phyloP scores from a whole-genome alignment of 257 asterid genomes.

The Solanum tarijense region DNA sequence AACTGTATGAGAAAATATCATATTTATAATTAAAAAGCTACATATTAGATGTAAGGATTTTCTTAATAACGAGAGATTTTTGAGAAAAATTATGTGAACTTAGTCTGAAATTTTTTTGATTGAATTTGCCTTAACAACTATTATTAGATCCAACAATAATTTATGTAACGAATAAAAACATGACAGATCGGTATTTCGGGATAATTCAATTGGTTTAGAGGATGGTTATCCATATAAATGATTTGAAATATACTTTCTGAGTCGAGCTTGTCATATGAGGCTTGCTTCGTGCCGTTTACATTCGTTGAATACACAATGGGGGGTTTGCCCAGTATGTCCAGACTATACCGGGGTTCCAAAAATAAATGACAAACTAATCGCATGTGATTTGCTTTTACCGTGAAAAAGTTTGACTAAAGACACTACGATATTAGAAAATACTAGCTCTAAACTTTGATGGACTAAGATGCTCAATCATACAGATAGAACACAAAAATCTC shows the following conservation, averaged over 20 bases:
- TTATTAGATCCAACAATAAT: not conserved
- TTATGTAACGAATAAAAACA: not conserved
- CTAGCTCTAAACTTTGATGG: not conserved
- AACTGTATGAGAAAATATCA: not conserved
- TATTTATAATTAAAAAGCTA: not conserved
- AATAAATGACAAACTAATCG: not conserved
- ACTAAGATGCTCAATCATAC: not conserved
- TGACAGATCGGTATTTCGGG: not conserved
- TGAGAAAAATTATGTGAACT: not conserved
- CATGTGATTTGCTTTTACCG: not conserved
- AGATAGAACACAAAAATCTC: not conserved
- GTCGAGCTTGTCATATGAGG: not conserved
- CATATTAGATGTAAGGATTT: not conserved
- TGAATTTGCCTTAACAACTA: not conserved
- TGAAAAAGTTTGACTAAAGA: not conserved
- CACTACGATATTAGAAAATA: not conserved
- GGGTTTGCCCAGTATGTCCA: accelerated
- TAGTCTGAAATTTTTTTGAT: not conserved
- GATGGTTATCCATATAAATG: no score
- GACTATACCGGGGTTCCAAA: not conserved
- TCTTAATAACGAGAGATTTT: not conserved
- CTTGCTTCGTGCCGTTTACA: no score
- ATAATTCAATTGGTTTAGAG: no score
- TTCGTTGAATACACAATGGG: no score
- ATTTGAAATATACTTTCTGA: accelerated